Conservation (phyloP, 768 basidiomycete species). For the Russula ochroleuca region DNA sequence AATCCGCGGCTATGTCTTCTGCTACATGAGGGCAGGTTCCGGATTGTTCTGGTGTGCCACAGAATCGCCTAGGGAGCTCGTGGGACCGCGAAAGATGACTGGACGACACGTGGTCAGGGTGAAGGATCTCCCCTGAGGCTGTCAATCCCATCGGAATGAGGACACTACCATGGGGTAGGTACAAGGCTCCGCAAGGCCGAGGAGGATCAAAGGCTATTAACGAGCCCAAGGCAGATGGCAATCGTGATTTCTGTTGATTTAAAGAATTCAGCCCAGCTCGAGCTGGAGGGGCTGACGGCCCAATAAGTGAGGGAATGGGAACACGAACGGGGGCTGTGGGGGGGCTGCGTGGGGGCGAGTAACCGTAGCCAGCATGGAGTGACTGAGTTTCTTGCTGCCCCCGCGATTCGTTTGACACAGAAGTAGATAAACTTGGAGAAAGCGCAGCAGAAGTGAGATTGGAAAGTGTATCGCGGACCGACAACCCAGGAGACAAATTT, state of each 20-base stretch:
- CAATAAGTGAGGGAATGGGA: constrained; percentile 3
- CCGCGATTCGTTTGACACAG: not conserved
- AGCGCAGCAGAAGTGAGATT: constrained; percentile 3
- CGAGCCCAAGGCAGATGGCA: not conserved
- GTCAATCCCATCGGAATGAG: not conserved
- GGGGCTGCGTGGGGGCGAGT: not conserved
- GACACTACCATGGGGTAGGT: not conserved
- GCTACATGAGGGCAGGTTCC: not conserved
- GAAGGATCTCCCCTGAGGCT: not conserved
- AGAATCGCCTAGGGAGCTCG: not conserved
- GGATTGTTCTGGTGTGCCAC: not conserved
- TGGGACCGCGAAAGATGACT: not conserved
- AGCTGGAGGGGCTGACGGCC: not conserved
- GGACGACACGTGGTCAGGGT: not conserved
- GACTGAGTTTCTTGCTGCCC: not conserved
- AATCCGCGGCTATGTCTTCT: not conserved
- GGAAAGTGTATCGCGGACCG: constrained; percentile 15
- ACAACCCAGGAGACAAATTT: constrained; percentile 13
- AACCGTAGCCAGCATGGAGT: too few relatives aligned
- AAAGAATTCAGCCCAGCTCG: not conserved
- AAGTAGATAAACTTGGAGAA: not conserved
- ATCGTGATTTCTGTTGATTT: not conserved
- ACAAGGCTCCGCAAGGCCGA: not conserved
- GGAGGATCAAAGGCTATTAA: not conserved
- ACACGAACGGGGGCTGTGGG: constrained; percentile 1